phyloP scores from a whole-genome alignment of 495 filamentous ascomycete genomes.

The Daldinia childiae region DNA sequence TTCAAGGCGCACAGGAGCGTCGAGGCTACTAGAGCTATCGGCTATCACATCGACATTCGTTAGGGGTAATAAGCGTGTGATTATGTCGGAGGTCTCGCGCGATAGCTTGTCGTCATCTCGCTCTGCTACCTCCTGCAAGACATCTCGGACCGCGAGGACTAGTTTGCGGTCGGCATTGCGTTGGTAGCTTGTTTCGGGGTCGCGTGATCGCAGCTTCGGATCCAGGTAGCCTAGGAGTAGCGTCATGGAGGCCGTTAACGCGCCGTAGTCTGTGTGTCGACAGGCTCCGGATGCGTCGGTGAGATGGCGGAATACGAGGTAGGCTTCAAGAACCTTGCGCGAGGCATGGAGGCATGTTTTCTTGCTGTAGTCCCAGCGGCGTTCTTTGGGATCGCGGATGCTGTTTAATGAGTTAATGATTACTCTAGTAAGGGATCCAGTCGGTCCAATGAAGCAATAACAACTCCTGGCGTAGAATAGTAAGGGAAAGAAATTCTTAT shows the following conservation, averaged over 20 bases:
- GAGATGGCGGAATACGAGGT: slow-evolving; percentile 50
- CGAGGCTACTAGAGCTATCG: slow-evolving; percentile 2
- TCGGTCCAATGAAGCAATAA: neutral
- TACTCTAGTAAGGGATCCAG: slow-evolving; percentile 2
- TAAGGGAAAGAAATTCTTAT: neutral
- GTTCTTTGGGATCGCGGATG: slow-evolving; percentile 53
- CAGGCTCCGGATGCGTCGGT: slow-evolving; percentile 51
- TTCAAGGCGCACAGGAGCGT: slow-evolving; percentile 49
- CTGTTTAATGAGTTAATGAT: neutral
- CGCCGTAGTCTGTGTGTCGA: slow-evolving; percentile 57
- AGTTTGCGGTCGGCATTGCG: slow-evolving; percentile 49
- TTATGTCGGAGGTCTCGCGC: slow-evolving; percentile 52
- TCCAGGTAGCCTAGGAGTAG: slow-evolving; percentile 55
- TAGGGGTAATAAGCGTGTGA: slow-evolving; percentile 55
- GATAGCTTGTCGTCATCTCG: slow-evolving; percentile 52
- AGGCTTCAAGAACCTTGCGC: slow-evolving; percentile 53
- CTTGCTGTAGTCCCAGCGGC: slow-evolving; percentile 60
- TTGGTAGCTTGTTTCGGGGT: slow-evolving; percentile 47
- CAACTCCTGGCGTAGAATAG: neutral
- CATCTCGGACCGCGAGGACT: slow-evolving; percentile 46
- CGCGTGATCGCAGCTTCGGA: slow-evolving; percentile 40
- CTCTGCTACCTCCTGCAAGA: slow-evolving; percentile 52
- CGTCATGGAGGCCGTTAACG: slow-evolving; percentile 57
- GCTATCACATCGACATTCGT: slow-evolving; percentile 41
- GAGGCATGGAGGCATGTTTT: slow-evolving; percentile 52